Evolutionary conservation across 108 stramenopile genomes (phyloP), one percentile per base, ranked within the genome.

Genomic region (Phaeodactylum tricornutum): DNA sequence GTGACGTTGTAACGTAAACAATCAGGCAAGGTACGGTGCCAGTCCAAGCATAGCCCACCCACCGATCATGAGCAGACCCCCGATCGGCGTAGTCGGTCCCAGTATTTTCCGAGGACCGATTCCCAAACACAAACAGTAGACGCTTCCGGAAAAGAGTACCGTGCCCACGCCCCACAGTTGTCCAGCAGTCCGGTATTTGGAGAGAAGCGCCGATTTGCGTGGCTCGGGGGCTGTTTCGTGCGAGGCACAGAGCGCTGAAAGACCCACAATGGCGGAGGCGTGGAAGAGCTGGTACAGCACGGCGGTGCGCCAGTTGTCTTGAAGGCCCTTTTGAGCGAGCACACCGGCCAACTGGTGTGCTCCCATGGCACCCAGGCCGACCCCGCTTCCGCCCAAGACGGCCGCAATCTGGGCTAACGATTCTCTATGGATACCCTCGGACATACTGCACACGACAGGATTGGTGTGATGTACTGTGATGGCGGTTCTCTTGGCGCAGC

Each of bases 51-150:
- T 52, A 26, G 58, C 64, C 90, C 90, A 92, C 2, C 84, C 84
- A 36, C 70, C 67, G 38, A 92, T 84, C 67, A 92, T 71, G 29
- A 87, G 50, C 27, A 87, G 30, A n/a, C 90, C 90, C n/a, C 90
- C 85, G 35, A 87, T 33, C 9, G 90, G 90, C n/a, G 90, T 92
- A 17, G 79, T 70, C 0, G 90, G 90, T 0, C 85, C 90, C 43
- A 84, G 33, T 0, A 92, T 14, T 15, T 57, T 65, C 52, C 80
- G 77, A 12, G 85, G 85, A 1, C 85, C 90, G 22, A 85, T 54
- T 6, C 70, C 83, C 27, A 92, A 55, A 30, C 59, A 63, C 36
- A 92, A 38, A 9, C 51, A 34, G 54, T 85, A 92, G 31, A 92
- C 75, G 22, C 74, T 77, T 23, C 90, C 90, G 7, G 83, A 82